Conservation (phyloP, 257 asterid species). For the Paraleonurus japonicus region DNA sequence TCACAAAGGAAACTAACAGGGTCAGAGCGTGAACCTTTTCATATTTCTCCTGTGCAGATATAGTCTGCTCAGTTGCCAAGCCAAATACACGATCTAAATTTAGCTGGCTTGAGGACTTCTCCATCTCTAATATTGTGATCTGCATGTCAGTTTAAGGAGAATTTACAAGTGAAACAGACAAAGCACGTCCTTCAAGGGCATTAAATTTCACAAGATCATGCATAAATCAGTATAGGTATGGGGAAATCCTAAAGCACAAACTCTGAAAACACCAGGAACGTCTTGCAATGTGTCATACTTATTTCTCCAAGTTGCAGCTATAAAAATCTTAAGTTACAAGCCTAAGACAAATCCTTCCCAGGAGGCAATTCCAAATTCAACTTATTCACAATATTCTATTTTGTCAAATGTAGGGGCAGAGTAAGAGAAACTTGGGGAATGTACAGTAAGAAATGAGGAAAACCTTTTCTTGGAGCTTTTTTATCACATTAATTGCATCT, state of each 20-base stretch:
- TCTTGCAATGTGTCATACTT: background rate
- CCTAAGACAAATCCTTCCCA: background rate
- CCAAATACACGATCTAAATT: constrained; percentile 56
- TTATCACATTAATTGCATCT: constrained; percentile 68
- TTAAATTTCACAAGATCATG: background rate
- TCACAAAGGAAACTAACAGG: constrained; percentile 18
- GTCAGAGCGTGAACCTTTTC: constrained; percentile 54
- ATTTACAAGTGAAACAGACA: constrained; percentile 11
- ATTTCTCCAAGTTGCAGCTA: background rate
- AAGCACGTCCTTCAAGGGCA: constrained; percentile 21
- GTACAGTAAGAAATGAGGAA: constrained; percentile 21
- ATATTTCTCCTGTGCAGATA: constrained; percentile 60
- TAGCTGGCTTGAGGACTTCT: constrained; percentile 77
- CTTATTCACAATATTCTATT: constrained; percentile 2
- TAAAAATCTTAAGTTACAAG: constrained; percentile 13
- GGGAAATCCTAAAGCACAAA: background rate
- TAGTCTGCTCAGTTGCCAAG: constrained; percentile 62
- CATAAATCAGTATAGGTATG: constrained; percentile 11
- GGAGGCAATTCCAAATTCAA: background rate
- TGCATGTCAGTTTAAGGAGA: constrained; percentile 31
- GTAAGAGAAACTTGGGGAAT: constrained; percentile 2
- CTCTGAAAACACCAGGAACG: background rate
- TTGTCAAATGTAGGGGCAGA: background rate
- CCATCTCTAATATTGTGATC: constrained; percentile 76
- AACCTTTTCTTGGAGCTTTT: constrained; percentile 93